These are phyloP conservation scores for Globisporangium ultimum DNA, from an alignment of 352 stramenopile genomes.

Conservation along the genomic window DNA sequence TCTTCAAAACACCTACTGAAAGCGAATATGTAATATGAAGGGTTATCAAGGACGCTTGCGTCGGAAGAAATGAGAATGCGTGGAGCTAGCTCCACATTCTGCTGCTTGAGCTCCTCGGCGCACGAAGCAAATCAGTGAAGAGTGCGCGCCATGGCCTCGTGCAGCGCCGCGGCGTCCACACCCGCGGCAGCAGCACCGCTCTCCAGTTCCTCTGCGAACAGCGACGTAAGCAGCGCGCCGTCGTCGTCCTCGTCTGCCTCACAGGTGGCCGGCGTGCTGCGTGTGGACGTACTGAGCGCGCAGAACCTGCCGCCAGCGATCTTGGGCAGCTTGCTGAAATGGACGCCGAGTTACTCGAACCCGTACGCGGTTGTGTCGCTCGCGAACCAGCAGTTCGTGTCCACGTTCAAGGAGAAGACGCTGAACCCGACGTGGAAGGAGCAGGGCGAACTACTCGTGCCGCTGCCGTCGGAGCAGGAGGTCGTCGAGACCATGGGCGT, in stretches of 20 bases:
- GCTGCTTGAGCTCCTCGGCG: neutral
- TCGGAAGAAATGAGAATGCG: neutral
- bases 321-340: conserved; percentile 61
- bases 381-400: conserved; percentile 49
- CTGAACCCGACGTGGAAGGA: conserved; percentile 72
- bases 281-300: conserved; percentile 54
- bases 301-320: conserved; percentile 58
- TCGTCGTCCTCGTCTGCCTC: conserved; percentile 5
- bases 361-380: conserved; percentile 61
- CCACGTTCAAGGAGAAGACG: conserved; percentile 39
- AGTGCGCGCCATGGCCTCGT: conserved; percentile 32
- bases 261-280: conserved; percentile 38
- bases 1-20: no score
- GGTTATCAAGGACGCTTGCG: neutral
- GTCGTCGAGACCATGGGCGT: conserved; percentile 40
- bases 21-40: no score
- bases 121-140: neutral
- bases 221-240: conserved; percentile 1
- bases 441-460: conserved; percentile 41
- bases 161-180: conserved; percentile 9
- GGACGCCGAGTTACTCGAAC: conserved; percentile 66
- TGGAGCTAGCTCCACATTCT: neutral
- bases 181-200: neutral
- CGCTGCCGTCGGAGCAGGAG: conserved; percentile 56
- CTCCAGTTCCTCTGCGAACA: conserved; percentile 9